Base-by-base conservation (phyloP, 164 flowering plant species). In the Vitis rotundifolia region DNA sequence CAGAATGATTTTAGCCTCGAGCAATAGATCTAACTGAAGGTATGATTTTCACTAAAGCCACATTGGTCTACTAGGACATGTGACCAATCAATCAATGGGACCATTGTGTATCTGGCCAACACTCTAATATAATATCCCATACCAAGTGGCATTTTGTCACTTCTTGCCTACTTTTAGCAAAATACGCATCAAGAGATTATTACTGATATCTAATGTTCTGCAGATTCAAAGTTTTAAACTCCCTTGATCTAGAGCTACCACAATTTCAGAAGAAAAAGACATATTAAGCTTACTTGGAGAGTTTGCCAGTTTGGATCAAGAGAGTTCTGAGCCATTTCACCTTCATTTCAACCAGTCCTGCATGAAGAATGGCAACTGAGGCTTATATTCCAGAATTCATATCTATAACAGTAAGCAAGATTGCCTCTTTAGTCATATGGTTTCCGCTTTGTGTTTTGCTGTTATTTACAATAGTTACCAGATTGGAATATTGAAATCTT, bases 131-230 rank as follows among this genome's bases (percentile, higher is more conserved):
- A 77, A 77, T 67, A 64, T 70, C 73, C 71, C 18, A 71, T 64
- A 66, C 59, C 77, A 76, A 73, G 83, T 83, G 84, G 87, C 84
- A 66, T 77, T 75, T 83, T 86, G 90, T 80, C 88, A 76, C 64
- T 69, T 75, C 61, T 68, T 66, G 72, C 74, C 75, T 19, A 67
- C 78, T 76, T 84, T 79, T 72, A 71, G 71, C 65, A 75, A 55
- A 26, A 51, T 19, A 51, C 29, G 58, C 55, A 65, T 76, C 83
- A 70, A 14, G 26, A 54, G 70, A 73, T 12, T 31, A 31, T 14
- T 53, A 68, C 64, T 44, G 14, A 57, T 48, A 66, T 54, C 69
- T 59, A 69, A 69, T 18, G 47, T 53, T 68, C 67, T 10, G 29
- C 22, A 37, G 12, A 64, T 65, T 75, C 72, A 69, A 28, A 51